Evolutionary conservation across 495 filamentous ascomycete species (phyloP).

Genomic region (Cladorrhinum samala): DNA sequence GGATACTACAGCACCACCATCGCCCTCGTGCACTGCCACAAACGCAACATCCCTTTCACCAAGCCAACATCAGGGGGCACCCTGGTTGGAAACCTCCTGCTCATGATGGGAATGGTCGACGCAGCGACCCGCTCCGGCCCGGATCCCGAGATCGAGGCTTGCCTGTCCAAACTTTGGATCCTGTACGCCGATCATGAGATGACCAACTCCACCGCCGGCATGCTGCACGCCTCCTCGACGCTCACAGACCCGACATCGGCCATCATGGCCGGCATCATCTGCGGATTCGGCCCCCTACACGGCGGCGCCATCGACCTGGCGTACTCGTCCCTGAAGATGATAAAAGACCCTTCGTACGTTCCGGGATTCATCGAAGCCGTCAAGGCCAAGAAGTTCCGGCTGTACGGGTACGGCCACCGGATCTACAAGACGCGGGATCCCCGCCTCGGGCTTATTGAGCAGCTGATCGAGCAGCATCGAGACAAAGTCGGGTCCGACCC

Average conservation of each 20-base stretch:
- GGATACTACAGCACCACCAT: conserved; percentile 30
- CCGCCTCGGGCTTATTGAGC: conserved; percentile 39
- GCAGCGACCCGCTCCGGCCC: conserved; percentile 5
- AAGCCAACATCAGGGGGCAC: conserved; percentile 28
- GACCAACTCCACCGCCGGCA: conserved; percentile 47
- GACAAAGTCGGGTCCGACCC: conserved; percentile 31
- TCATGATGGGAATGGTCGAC: conserved; percentile 39
- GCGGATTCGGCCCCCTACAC: conserved; percentile 50
- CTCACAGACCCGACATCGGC: conserved; percentile 42
- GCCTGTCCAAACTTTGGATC: conserved; percentile 35
- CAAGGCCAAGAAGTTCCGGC: conserved; percentile 42
- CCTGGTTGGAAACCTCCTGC: conserved; percentile 42
- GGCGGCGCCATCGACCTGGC: conserved; percentile 54
- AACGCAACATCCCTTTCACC: conserved; percentile 32
- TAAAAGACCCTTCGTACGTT: conserved; percentile 35
- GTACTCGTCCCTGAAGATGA: conserved; percentile 39
- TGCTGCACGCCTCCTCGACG: conserved; percentile 44
- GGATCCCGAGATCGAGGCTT: conserved; percentile 12
- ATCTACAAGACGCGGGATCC: conserved; percentile 49
- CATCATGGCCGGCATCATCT: conserved; percentile 39
- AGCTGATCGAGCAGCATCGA: conserved; percentile 39
- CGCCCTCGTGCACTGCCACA: conserved; percentile 34
- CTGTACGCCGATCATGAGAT: conserved; percentile 47
- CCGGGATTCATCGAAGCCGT: conserved; percentile 39
- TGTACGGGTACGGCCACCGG: conserved; percentile 54